A percentile compares a stretch with the other conserved stretches of the same genome.
Conservation (phyloP, 1,139 yeast species). For the Geotrichum carabidarum region DNA sequence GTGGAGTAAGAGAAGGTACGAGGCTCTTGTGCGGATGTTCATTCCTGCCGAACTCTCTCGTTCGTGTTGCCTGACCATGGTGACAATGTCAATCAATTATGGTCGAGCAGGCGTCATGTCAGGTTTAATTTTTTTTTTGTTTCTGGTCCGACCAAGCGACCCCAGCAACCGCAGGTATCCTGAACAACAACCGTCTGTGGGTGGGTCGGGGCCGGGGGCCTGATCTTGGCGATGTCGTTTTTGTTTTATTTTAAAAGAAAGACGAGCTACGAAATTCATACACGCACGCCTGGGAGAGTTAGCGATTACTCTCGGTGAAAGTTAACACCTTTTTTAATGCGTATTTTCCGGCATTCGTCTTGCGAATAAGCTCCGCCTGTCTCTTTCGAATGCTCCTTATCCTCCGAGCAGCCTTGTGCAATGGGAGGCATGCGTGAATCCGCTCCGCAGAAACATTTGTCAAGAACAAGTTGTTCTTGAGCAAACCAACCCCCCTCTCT, state of each 20-base stretch:
- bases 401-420: constrained; percentile 9
- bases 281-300: constrained; percentile 7
- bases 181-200: too few species aligned
- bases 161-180: too few species aligned
- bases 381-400: background rate
- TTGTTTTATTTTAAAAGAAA: background rate
- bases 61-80: too few species aligned
- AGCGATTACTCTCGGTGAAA: constrained; percentile 6
- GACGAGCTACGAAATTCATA: background rate
- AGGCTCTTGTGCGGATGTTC: too few species aligned
- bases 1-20: too few species aligned
- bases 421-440: constrained; percentile 15
- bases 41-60: too few species aligned
- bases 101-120: too few species aligned
- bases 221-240: too few species aligned
- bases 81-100: too few species aligned
- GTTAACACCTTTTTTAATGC: background rate
- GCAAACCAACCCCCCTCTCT: background rate
- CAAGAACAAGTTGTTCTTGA: background rate
- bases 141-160: too few species aligned
- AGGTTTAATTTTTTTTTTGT: too few species aligned
- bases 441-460: constrained; percentile 9
- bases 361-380: background rate
- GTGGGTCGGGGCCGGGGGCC: too few species aligned
- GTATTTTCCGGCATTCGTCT: background rate